A percentile compares a stretch with the other conserved stretches of the same genome.
Conservation (phyloP, 2,329 filamentous ascomycete genomes). For the Gnomoniopsis smithogilvyi region DNA sequence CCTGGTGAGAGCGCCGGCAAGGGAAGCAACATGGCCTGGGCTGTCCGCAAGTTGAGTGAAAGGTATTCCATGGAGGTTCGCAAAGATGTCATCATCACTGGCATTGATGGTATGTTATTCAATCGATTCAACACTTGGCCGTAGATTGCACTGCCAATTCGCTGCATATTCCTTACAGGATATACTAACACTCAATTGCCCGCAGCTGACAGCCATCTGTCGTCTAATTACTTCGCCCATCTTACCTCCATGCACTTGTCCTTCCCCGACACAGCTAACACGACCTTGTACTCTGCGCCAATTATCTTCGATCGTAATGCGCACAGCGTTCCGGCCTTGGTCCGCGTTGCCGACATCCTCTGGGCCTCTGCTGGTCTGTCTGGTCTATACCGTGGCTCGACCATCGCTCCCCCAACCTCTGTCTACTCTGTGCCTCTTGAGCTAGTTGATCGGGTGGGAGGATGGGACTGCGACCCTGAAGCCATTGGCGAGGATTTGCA, state of each 20-base stretch:
- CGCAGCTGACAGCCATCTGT: conserved; percentile 68
- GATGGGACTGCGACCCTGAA: conserved; percentile 68
- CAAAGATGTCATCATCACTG: conserved; percentile 65
- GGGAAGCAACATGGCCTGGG: conserved; percentile 72
- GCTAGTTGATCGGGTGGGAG: conserved; percentile 65
- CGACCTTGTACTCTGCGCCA: conserved; percentile 65
- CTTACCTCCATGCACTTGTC: conserved; percentile 61
- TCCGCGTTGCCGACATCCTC: conserved; percentile 68
- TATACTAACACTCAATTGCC: conserved; percentile 26
- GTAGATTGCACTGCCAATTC: conserved; percentile 1
- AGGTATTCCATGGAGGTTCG: conserved; percentile 52
- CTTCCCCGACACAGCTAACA: conserved; percentile 56
- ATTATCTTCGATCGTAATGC: conserved; percentile 75
- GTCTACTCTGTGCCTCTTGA: conserved; percentile 69
- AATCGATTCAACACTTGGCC: neutral
- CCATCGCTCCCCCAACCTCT: conserved; percentile 67
- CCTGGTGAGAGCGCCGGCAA: conserved; percentile 69
- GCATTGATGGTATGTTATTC: conserved; percentile 63
- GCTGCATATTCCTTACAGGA: conserved; percentile 20
- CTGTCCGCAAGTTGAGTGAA: conserved; percentile 61
- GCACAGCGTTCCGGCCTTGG: conserved; percentile 62
- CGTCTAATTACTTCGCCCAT: conserved; percentile 63
- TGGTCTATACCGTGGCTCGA: conserved; percentile 61
- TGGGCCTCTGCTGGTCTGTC: conserved; percentile 71
- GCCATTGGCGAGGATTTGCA: conserved; percentile 75